Evolutionary conservation across 352 stramenopile species (phyloP).

Genomic region (Pythium plurisporium): DNA sequence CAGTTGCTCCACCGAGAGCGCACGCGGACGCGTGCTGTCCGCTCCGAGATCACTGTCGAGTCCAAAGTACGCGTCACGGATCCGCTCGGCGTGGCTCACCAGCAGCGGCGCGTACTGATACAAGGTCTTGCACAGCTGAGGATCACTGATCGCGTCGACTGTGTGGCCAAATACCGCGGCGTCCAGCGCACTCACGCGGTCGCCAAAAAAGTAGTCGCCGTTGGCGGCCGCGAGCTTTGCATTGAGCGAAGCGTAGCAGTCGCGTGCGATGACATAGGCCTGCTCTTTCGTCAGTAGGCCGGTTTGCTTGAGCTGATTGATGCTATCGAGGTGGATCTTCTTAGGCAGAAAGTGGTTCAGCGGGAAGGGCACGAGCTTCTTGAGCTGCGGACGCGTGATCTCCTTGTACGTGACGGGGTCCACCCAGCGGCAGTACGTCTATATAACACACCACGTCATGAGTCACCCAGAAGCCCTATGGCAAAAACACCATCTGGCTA

Average conservation of each 20-base stretch:
- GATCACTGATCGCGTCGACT: conserved; percentile 71
- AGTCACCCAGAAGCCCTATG: too few species aligned
- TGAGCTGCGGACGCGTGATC: conserved; percentile 76
- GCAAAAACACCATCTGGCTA: too few species aligned
- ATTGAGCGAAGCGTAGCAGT: conserved; percentile 84
- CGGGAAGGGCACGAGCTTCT: conserved; percentile 79
- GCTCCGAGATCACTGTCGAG: conserved; percentile 6
- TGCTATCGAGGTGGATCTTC: conserved; percentile 76
- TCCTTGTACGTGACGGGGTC: conserved; percentile 81
- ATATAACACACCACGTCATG: not conserved
- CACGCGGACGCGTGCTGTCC: conserved; percentile 35
- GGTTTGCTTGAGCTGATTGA: conserved; percentile 45
- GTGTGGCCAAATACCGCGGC: conserved; percentile 81
- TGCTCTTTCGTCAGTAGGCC: conserved; percentile 73
- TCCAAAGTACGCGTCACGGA: conserved; percentile 75
- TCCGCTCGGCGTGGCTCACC: conserved; percentile 59
- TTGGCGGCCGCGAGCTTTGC: conserved; percentile 61
- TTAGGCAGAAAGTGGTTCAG: conserved; percentile 80
- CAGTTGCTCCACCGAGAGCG: conserved; percentile 24
- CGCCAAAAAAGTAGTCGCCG: conserved; percentile 67
- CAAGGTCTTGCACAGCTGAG: conserved; percentile 61
- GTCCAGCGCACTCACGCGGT: conserved; percentile 62
- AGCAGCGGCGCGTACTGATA: conserved; percentile 73
- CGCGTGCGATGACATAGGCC: conserved; percentile 75
- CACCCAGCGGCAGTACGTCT: conserved; percentile 82